phyloP scores from a whole-genome alignment of 2,329 filamentous ascomycete genomes.

The Byssochlamys sp. region DNA sequence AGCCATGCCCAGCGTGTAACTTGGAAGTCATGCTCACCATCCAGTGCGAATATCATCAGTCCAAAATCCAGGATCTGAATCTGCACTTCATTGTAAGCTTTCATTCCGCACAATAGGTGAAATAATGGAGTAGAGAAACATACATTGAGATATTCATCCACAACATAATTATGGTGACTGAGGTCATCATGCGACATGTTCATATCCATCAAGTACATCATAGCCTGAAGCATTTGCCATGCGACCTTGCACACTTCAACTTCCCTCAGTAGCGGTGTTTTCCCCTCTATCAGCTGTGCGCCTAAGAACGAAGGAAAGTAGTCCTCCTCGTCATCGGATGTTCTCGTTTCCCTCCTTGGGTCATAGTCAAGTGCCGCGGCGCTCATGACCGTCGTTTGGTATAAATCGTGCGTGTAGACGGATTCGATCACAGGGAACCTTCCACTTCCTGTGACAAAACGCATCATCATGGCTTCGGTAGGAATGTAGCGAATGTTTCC shows the following conservation, averaged over 20 bases:
- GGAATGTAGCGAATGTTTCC: constrained; percentile 12
- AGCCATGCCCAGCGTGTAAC: constrained; percentile 2
- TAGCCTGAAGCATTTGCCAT: constrained; percentile 19
- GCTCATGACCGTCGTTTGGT: constrained; percentile 19
- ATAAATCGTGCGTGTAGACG: constrained; percentile 17
- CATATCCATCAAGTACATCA: constrained; percentile 21
- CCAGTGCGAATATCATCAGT: constrained; percentile 9
- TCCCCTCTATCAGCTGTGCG: constrained; percentile 6
- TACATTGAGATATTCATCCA: constrained; percentile 20
- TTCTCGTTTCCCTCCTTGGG: constrained; percentile 1
- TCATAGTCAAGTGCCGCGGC: constrained; percentile 12
- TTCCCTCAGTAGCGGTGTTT: constrained; percentile 15
- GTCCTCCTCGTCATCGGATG: not conserved
- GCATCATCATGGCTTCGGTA: constrained; percentile 17
- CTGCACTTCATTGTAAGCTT: constrained; percentile 1
- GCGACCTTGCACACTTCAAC: constrained; percentile 20
- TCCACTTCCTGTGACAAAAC: constrained; percentile 14
- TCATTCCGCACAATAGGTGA: not conserved
- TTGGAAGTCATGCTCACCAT: constrained; percentile 7
- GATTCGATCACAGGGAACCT: constrained; percentile 21
- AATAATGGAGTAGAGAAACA: not conserved
- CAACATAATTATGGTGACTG: constrained; percentile 20
- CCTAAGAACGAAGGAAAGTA: constrained; percentile 8
- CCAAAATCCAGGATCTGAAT: constrained; percentile 21
- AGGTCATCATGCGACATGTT: constrained; percentile 19